Evolutionary conservation across 345 rosid species (phyloP).

Genomic region (Lepidium africanum): DNA sequence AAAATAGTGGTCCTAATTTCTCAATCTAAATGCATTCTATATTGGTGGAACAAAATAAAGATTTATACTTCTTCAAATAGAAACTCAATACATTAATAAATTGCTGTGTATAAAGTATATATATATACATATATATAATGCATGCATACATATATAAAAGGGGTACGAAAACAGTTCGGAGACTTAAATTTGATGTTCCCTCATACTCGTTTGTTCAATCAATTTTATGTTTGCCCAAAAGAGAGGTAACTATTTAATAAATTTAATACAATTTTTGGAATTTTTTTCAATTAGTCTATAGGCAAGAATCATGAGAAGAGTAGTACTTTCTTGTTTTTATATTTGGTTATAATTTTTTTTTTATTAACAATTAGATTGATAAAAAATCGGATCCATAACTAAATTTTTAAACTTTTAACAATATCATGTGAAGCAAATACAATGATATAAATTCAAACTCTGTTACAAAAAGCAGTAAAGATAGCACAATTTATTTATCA

Average conservation of each 20-base stretch:
- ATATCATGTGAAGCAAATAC: no score
- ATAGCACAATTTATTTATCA: no score
- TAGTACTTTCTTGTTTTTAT: neutral
- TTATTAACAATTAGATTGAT: no score
- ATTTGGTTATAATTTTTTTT: no score
- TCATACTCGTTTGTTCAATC: slow-evolving; percentile 5
- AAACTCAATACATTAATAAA: neutral
- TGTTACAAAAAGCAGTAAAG: no score
- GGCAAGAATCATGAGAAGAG: slow-evolving; percentile 15
- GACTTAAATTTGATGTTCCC: slow-evolving; percentile 24
- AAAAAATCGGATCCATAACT: no score
- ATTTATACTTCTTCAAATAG: neutral
- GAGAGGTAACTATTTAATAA: slow-evolving; percentile 8
- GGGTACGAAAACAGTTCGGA: slow-evolving; percentile 5
- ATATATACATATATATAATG: neutral
- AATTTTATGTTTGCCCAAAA: slow-evolving; percentile 22
- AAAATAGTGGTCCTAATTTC: neutral
- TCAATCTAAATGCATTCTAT: neutral
- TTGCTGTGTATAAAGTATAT: neutral
- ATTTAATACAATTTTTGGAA: neutral
- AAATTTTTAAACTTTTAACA: no score
- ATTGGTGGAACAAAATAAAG: neutral
- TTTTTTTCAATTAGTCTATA: neutral
- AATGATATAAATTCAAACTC: no score
- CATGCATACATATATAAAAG: slow-evolving; percentile 2